Percentiles rank a stretch among this genome's conserved stretches.
phyloP scores from a whole-genome alignment of 192 early-diverging fungal genomes.

The Backusella mclennaniae region DNA sequence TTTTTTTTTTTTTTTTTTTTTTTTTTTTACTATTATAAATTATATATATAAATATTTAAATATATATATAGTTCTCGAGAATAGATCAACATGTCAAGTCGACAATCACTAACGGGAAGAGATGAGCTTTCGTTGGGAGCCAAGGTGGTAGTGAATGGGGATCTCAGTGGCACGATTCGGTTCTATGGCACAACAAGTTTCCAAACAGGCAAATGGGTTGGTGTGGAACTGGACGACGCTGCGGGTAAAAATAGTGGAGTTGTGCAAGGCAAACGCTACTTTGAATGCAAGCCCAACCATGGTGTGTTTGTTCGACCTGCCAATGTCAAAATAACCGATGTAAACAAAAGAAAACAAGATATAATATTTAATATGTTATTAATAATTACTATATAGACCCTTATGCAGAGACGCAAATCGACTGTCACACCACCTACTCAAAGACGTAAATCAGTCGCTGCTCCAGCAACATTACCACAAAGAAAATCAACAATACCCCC shows the following conservation, averaged over 20 bases:
- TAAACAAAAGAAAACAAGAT: neutral
- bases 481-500: neutral
- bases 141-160: neutral
- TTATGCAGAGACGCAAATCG: conserved; percentile 14
- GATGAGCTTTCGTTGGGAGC: neutral
- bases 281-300: conserved; percentile 65
- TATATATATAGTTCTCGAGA: too few species aligned
- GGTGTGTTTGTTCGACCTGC: conserved; percentile 76
- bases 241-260: conserved; percentile 76
- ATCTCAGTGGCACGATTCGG: conserved; percentile 60
- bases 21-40: neutral
- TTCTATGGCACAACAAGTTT: conserved; percentile 82
- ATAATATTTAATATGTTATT: too few species aligned
- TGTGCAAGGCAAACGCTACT: conserved; percentile 74
- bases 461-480: neutral
- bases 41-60: too few species aligned
- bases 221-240: conserved; percentile 77
- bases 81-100: neutral
- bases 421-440: conserved; percentile 12
- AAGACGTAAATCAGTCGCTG: neutral
- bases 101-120: neutral
- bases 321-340: conserved; percentile 42
- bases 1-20: neutral
- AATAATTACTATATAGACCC: conserved; percentile 17
- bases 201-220: conserved; percentile 83